A percentile compares a stretch with the other conserved stretches of the same genome.
These are phyloP conservation scores for Paratrypanosoma confusum DNA, from an alignment of 208 protist species.

Conservation along the genomic window DNA sequence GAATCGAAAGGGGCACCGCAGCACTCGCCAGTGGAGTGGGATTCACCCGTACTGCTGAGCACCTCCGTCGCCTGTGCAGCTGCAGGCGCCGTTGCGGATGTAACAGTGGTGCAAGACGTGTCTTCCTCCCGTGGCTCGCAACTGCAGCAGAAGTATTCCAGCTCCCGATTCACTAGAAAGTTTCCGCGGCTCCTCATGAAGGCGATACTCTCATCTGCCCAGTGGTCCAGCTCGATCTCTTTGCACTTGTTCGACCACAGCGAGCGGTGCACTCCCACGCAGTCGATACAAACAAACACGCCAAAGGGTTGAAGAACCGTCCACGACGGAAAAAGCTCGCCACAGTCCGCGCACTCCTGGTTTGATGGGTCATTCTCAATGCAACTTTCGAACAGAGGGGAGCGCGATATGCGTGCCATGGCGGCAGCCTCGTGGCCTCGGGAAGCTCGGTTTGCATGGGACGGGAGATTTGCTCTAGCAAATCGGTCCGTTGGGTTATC, in stretches of 20 bases:
- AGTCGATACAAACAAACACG: constrained; percentile 63
- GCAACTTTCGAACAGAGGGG: constrained; percentile 33
- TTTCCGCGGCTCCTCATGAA: constrained; percentile 61
- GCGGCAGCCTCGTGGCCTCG: no score
- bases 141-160: constrained; percentile 30
- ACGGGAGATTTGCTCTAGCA: no score
- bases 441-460: no score
- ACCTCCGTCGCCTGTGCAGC: not conserved
- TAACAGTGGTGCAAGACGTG: not conserved
- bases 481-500: no score
- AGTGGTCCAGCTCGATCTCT: constrained; percentile 50
- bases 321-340: constrained; percentile 44
- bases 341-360: constrained; percentile 51
- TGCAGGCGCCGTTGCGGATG: not conserved
- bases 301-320: constrained; percentile 54
- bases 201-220: constrained; percentile 28
- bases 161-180: constrained; percentile 34
- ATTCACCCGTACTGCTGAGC: not conserved
- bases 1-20: not conserved
- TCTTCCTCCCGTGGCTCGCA: not conserved
- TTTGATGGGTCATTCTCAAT: constrained; percentile 22
- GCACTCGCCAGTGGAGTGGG: no score
- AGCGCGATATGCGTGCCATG: constrained; percentile 20
- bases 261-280: constrained; percentile 62
- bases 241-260: constrained; percentile 63